phyloP scores from a whole-genome alignment of 805 yeast species.

The Cyberlindnera euphorbiae region DNA sequence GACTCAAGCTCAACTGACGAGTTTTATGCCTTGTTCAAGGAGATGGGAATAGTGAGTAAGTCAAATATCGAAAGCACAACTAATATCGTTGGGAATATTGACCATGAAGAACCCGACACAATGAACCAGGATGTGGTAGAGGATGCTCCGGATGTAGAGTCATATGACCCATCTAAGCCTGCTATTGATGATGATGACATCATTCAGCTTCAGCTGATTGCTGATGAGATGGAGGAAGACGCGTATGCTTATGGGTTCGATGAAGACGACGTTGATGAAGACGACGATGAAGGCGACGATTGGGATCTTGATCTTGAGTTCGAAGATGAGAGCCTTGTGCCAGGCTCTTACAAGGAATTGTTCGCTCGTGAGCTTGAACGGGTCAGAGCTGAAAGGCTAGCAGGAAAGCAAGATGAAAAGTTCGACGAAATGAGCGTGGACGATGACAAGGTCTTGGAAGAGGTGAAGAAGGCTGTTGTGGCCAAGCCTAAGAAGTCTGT shows the following conservation, averaged over 20 bases:
- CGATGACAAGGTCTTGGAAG: too few relatives aligned
- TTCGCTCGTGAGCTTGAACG: constrained; percentile 21
- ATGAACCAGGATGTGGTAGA: not conserved
- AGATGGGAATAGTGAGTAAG: constrained; percentile 17
- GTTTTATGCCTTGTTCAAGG: constrained; percentile 10
- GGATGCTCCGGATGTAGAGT: not conserved
- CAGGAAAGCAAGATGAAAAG: not conserved
- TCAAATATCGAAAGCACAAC: not conserved
- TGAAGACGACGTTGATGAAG: constrained; percentile 33
- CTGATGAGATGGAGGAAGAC: constrained; percentile 39
- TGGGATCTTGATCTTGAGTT: constrained; percentile 14
- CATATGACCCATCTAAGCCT: constrained; percentile 9
- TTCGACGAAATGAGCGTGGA: too few relatives aligned
- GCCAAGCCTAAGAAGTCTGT: constrained; percentile 41
- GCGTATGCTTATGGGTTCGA: constrained; percentile 34
- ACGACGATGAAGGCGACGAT: constrained; percentile 29
- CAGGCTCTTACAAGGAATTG: constrained; percentile 17
- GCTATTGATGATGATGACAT: constrained; percentile 42
- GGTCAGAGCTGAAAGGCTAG: constrained; percentile 14
- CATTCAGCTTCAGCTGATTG: constrained; percentile 48
- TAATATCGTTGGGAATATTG: not conserved
- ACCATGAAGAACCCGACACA: not conserved
- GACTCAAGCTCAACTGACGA: constrained; percentile 3
- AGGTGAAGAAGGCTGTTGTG: too few relatives aligned
- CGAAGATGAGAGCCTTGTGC: constrained; percentile 17